These are phyloP conservation scores for Penicillium parvum DNA, from an alignment of 495 filamentous ascomycete species.

Conservation along the genomic window DNA sequence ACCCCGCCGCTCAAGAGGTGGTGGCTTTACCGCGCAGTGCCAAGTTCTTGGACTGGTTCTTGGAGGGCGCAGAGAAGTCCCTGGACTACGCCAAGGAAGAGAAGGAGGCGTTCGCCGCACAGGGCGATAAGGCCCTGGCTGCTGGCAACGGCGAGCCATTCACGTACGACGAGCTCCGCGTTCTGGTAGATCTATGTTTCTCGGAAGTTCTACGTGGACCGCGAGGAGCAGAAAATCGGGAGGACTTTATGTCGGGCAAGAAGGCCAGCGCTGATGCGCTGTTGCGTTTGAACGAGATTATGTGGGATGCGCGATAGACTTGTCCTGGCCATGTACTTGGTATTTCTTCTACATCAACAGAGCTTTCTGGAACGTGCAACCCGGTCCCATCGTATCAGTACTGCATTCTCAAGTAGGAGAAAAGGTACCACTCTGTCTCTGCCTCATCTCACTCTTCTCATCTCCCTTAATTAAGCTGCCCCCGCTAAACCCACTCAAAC, in stretches of 20 bases:
- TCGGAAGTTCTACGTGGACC: conserved; percentile 62
- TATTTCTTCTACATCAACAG: not conserved
- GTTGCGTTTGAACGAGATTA: conserved; percentile 69
- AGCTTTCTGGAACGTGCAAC: not conserved
- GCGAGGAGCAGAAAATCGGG: conserved; percentile 60
- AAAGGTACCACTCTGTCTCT: not conserved
- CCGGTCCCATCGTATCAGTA: not conserved
- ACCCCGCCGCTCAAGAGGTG: conserved; percentile 32
- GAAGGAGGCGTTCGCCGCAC: conserved; percentile 37
- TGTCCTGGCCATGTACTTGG: not conserved
- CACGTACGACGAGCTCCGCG: conserved; percentile 78
- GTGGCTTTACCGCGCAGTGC: conserved; percentile 65
- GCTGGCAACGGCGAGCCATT: conserved; percentile 51
- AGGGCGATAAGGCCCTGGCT: conserved; percentile 33
- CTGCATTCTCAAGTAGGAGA: not conserved
- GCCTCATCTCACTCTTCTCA: conserved; percentile 5
- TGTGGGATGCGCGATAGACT: conserved; percentile 58
- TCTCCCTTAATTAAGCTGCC: conserved; percentile 15
- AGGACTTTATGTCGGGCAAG: conserved; percentile 67
- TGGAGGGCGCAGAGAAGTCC: conserved; percentile 66
- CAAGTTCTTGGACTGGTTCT: conserved; percentile 77
- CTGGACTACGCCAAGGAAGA: conserved; percentile 59
- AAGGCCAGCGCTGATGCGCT: conserved; percentile 71
- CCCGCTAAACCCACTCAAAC: conserved; percentile 13
- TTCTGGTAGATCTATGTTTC: conserved; percentile 79